Evolutionary conservation across 768 basidiomycete genomes (phyloP), one percentile per base, ranked within the genome.

Genomic region (Auricularia sp.): DNA sequence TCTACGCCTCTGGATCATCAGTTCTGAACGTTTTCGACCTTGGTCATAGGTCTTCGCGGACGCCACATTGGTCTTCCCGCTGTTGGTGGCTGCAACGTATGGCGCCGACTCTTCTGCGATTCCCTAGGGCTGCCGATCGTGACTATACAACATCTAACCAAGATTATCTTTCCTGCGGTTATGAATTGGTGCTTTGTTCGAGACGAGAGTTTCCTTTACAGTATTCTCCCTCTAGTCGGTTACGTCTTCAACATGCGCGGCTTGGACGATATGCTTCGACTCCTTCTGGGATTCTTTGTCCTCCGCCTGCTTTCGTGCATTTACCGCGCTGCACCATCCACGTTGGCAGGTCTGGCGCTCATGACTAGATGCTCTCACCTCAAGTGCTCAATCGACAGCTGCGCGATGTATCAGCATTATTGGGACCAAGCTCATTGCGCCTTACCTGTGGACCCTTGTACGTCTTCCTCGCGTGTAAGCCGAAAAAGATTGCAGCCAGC

Each of bases 61-160:
- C 70, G 96, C 96, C 6, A 99, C 96, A 0, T 78, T 99, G 24
- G 95, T 94, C 7, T 98, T 98, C 75, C 97, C 97, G 2, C 78
- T 99, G 71, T 77, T 98, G 3, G 95, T 99, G 1, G 95, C 96
- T 4, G 94, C 92, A 10, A 98, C 97, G 2, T 98, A 94, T 73
- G 93, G 90, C 1, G 29, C 56, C 47, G 47, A 51, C 21, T 5
- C 14, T 18, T 51, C 47, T 42, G 39, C 39, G 7, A 42, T 42
- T 0, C 39, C 39, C 0, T 14, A 8, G 13, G 39, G 8, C 39
- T 4, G 39, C 7, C 39, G 39, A 3, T 2, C 29, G 29, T 29
- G 29, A 29, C 29, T 29, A 2, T 29, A 29, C 29, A 29, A 29
- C 2, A 29, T 29, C 29, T 0, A 29, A 29, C 29, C 29, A 29